A percentile compares a stretch with the other conserved stretches of the same genome.
These are phyloP conservation scores for Mitragyna speciosa DNA, from an alignment of 257 asterid species.

Conservation along the genomic window DNA sequence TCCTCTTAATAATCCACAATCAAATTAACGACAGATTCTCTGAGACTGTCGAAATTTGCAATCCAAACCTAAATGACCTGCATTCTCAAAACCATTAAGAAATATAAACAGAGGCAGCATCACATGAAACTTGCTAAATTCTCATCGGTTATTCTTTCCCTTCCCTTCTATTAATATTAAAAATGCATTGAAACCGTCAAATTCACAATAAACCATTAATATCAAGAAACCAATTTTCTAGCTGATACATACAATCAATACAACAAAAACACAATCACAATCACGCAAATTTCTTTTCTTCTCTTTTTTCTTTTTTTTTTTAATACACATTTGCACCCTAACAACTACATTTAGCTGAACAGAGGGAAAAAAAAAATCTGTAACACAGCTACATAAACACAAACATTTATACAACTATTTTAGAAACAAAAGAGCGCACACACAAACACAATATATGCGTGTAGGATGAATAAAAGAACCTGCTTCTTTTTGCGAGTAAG, in stretches of 20 bases:
- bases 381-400: background rate
- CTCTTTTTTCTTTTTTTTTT: too few species aligned
- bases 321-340: too few species aligned
- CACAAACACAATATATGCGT: background rate
- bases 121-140: background rate
- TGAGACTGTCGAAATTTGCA: background rate
- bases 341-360: too few species aligned
- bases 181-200: background rate
- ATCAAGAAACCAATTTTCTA: background rate
- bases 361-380: too few species aligned
- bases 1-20: background rate
- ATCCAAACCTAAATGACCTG: background rate
- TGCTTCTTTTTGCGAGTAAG: slow-evolving; percentile 78
- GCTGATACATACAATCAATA: background rate
- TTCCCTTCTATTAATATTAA: background rate
- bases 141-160: background rate
- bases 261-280: background rate
- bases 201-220: background rate
- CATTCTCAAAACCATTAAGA: background rate
- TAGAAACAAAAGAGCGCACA: background rate
- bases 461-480: slow-evolving; percentile 29
- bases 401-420: background rate
- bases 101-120: background rate
- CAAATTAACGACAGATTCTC: background rate
- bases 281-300: background rate